phyloP scores from a whole-genome alignment of 1,284 basidiomycete genomes.

The Tilletia indica region DNA sequence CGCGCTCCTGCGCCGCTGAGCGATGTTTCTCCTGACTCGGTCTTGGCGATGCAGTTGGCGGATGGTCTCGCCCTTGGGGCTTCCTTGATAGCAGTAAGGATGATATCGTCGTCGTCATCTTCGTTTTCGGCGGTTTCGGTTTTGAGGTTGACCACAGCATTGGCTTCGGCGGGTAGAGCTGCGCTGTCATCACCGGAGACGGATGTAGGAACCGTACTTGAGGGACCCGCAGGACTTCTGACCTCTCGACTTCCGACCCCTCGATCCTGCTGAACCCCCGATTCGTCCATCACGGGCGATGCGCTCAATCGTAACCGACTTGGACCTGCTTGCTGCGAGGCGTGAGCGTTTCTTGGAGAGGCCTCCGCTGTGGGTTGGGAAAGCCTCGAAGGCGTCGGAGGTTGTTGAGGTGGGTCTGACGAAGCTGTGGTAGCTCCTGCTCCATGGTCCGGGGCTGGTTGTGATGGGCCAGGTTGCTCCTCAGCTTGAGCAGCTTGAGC shows the following conservation, averaged over 20 bases:
- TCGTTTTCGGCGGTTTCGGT: not conserved
- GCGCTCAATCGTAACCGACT: conserved; percentile 10
- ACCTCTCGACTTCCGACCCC: not conserved
- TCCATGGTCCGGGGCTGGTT: not conserved
- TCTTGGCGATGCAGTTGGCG: not conserved
- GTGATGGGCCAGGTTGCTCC: not conserved
- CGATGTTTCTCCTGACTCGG: not conserved
- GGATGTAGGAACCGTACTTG: not conserved
- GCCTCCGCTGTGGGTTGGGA: no score
- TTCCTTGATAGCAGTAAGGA: not conserved
- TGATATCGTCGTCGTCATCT: not conserved
- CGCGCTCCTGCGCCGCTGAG: not conserved
- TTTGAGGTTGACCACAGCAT: not conserved
- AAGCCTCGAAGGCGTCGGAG: not conserved
- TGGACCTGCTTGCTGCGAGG: not conserved
- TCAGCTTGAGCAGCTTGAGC: not conserved
- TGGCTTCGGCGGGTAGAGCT: not conserved
- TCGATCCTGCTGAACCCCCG: no score
- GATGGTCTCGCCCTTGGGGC: not conserved
- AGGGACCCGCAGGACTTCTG: not conserved
- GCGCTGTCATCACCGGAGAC: not conserved
- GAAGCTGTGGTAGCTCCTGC: not conserved
- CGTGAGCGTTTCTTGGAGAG: no score
- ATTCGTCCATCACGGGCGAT: conserved; percentile 3
- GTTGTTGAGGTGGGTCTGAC: not conserved